Conservation (phyloP, 352 stramenopile species). For the Phytophthora ramorum region DNA sequence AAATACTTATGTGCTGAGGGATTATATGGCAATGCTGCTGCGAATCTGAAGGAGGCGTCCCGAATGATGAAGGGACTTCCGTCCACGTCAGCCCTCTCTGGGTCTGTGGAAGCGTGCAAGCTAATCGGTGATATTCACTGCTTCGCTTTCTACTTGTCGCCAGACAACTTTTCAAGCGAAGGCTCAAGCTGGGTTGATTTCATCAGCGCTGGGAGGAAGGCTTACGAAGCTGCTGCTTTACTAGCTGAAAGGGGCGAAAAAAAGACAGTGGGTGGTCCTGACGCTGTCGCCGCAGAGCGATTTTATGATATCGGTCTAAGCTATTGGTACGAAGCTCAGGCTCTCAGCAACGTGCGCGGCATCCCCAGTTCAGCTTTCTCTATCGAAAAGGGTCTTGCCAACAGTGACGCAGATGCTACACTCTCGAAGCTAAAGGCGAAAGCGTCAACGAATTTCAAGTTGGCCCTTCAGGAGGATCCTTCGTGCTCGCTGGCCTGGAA, state of each 20-base stretch:
- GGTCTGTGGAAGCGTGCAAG: conserved; percentile 60
- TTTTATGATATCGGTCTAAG: conserved; percentile 77
- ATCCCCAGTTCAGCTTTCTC: conserved; percentile 56
- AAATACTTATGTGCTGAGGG: conserved; percentile 80
- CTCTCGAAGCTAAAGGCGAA: conserved; percentile 41
- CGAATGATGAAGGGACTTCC: conserved; percentile 49
- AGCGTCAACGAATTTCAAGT: conserved; percentile 49
- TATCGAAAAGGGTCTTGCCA: not conserved
- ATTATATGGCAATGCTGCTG: conserved; percentile 70
- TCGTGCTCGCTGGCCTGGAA: conserved; percentile 78
- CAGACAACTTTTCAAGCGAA: conserved; percentile 56
- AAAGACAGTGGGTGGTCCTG: conserved; percentile 4
- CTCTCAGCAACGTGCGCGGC: conserved; percentile 41
- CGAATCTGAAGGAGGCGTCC: conserved; percentile 71
- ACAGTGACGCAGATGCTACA: conserved; percentile 14
- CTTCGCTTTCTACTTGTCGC: conserved; percentile 86
- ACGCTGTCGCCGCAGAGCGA: conserved; percentile 41
- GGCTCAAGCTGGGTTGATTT: conserved; percentile 68
- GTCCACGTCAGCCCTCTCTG: conserved; percentile 30
- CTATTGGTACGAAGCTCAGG: conserved; percentile 83
- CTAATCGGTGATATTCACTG: conserved; percentile 83
- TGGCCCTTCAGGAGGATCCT: conserved; percentile 54
- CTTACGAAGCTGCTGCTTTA: conserved; percentile 55
- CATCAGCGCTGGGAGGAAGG: conserved; percentile 55
- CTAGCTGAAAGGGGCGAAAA: conserved; percentile 26